These are phyloP conservation scores for Nothophytophthora sp. DNA, from an alignment of 352 stramenopile species.

Conservation along the genomic window DNA sequence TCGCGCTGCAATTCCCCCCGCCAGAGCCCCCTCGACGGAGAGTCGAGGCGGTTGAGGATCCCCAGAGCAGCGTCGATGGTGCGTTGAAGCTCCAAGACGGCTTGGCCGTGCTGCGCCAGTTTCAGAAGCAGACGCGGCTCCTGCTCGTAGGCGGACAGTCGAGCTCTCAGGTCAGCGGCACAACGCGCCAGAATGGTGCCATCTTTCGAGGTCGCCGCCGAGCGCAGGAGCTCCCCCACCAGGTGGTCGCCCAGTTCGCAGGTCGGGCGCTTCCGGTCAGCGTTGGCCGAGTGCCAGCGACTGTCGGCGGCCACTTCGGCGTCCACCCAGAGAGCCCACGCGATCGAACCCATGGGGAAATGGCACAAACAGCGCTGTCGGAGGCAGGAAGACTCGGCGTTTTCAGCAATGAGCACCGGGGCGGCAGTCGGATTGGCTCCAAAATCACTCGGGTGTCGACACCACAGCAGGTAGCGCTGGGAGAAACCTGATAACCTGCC, in stretches of 20 bases:
- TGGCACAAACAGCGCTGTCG: too few relatives aligned
- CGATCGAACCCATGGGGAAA: too few relatives aligned
- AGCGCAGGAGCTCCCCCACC: background rate
- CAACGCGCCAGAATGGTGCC: background rate
- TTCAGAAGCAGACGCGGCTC: constrained; percentile 10
- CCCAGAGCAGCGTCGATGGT: background rate
- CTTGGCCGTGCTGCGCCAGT: constrained; percentile 6
- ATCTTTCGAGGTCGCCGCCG: background rate
- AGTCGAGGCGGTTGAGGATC: background rate
- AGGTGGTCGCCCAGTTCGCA: background rate
- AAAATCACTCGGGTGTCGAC: too few relatives aligned
- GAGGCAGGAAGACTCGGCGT: too few relatives aligned
- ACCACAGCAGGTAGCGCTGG: too few relatives aligned
- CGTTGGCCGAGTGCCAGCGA: constrained; percentile 3
- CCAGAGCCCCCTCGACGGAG: too few relatives aligned
- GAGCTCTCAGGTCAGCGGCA: background rate
- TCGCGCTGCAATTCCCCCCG: too few relatives aligned
- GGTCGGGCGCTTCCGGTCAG: background rate
- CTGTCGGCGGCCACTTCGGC: too few relatives aligned
- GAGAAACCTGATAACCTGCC: too few relatives aligned
- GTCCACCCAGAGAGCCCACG: too few relatives aligned
- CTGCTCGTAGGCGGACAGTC: constrained; percentile 3
- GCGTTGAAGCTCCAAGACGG: constrained; percentile 2
- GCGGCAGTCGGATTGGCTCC: too few relatives aligned
- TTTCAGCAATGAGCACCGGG: too few relatives aligned